A percentile compares a stretch with the other conserved stretches of the same genome.
These are phyloP conservation scores for Aspergillus haitiensis DNA, from an alignment of 495 filamentous ascomycete species.

Conservation along the genomic window DNA sequence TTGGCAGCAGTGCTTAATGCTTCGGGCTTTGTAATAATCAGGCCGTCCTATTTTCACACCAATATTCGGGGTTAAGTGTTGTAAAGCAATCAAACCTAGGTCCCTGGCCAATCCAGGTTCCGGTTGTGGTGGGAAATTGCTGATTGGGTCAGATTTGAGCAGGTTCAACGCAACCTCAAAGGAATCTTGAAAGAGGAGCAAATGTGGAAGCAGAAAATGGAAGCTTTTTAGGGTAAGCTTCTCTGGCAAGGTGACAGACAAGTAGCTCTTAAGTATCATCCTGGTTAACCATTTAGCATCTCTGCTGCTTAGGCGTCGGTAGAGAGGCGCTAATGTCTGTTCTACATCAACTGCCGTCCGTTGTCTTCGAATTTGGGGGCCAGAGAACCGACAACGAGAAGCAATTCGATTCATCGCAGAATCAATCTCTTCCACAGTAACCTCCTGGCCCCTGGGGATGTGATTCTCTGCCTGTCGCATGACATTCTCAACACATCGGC, in stretches of 20 bases:
- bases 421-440: constrained; percentile 78
- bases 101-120: constrained; percentile 35
- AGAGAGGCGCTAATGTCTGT: constrained; percentile 53
- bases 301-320: constrained; percentile 59
- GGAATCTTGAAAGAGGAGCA: constrained; percentile 66
- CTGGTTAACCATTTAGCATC: constrained; percentile 91
- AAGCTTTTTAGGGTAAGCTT: constrained; percentile 48
- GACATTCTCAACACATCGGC: constrained; percentile 65
- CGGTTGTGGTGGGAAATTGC: constrained; percentile 41
- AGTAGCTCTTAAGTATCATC: constrained; percentile 73
- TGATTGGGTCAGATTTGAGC: constrained; percentile 44
- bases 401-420: constrained; percentile 61
- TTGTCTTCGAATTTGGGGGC: constrained; percentile 56
- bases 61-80: constrained; percentile 57
- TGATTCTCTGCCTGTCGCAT: constrained; percentile 62
- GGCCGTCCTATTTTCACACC: constrained; percentile 77
- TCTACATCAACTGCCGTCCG: constrained; percentile 46
- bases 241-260: constrained; percentile 57
- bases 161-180: constrained; percentile 53
- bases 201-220: constrained; percentile 58
- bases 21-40: constrained; percentile 70
- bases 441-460: constrained; percentile 35
- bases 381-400: constrained; percentile 66
- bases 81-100: constrained; percentile 41
- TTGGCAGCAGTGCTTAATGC: constrained; percentile 71